These are phyloP conservation scores for Westerdykella aurantiaca DNA, from an alignment of 2,329 filamentous ascomycete species.

Conservation along the genomic window DNA sequence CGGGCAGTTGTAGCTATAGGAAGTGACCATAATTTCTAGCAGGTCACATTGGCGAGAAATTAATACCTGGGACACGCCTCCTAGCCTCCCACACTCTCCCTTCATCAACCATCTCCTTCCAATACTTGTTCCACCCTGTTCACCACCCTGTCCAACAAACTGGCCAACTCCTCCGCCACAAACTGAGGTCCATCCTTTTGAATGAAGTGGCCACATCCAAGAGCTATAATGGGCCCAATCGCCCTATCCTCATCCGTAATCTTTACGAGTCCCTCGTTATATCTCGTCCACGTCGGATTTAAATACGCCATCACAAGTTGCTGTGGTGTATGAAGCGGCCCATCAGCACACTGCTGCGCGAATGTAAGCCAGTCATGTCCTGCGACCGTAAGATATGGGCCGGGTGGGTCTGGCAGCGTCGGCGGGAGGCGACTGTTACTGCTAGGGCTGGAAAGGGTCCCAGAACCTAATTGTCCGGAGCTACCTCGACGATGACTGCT, in stretches of 20 bases:
- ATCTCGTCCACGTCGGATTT: slow-evolving; percentile 50
- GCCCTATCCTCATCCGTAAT: slow-evolving; percentile 40
- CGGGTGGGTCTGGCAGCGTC: background rate
- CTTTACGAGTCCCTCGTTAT: slow-evolving; percentile 48
- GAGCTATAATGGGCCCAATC: slow-evolving; percentile 45
- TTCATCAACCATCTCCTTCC: slow-evolving; percentile 7
- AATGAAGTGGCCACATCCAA: slow-evolving; percentile 51
- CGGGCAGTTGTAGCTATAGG: too few species aligned
- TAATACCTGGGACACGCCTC: too few species aligned
- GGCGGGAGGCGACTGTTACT: background rate
- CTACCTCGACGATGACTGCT: too few species aligned
- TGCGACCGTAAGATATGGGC: slow-evolving; percentile 15
- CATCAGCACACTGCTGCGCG: slow-evolving; percentile 40
- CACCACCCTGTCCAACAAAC: slow-evolving; percentile 31
- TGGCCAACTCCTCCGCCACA: slow-evolving; percentile 29
- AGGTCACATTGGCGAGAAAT: too few species aligned
- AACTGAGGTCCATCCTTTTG: slow-evolving; percentile 49
- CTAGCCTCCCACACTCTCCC: too few species aligned
- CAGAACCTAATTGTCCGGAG: too few species aligned
- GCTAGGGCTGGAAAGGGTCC: background rate
- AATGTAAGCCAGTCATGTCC: slow-evolving; percentile 49
- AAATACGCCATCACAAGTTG: slow-evolving; percentile 46
- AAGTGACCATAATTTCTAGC: too few species aligned
- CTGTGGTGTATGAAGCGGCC: slow-evolving; percentile 24
- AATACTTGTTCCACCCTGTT: slow-evolving; percentile 32